Conservation (phyloP, 768 basidiomycete genomes). For the Tricholoma bakamatsutake region DNA sequence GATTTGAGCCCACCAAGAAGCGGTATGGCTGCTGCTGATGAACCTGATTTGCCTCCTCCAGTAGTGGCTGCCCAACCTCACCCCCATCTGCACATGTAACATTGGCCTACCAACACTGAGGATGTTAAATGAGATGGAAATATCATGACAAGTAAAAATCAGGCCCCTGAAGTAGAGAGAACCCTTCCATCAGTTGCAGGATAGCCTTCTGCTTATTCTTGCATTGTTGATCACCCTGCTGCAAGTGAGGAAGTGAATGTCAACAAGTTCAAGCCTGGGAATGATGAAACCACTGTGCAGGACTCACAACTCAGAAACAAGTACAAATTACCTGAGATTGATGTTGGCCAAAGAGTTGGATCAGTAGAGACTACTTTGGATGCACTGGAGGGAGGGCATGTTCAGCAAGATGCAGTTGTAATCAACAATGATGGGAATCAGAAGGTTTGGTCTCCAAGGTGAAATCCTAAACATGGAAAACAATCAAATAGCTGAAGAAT, state of each 20-base stretch:
- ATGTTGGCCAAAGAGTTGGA: conserved; percentile 1
- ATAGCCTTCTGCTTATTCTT: neutral
- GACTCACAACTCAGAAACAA: neutral
- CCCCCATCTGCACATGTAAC: neutral
- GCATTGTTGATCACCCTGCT: neutral
- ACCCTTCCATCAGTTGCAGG: neutral
- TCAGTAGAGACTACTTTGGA: conserved; percentile 2
- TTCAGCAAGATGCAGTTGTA: conserved; percentile 1
- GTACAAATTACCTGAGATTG: neutral
- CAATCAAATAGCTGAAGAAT: neutral
- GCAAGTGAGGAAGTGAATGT: neutral
- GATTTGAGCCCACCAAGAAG: conserved; percentile 3
- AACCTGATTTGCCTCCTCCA: neutral
- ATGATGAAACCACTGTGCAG: conserved; percentile 1
- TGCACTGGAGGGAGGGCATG: conserved; percentile 2
- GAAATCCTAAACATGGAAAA: neutral
- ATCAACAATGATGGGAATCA: neutral
- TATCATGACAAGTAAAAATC: neutral
- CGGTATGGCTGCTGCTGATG: neutral
- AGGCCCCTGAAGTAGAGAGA: neutral
- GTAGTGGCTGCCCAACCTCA: neutral
- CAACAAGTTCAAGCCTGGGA: neutral
- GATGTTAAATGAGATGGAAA: neutral
- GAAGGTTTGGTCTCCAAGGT: neutral
- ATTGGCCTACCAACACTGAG: neutral